Evolutionary conservation across 2,329 filamentous ascomycete species (phyloP).

Genomic region (Aspergillus bombycis): DNA sequence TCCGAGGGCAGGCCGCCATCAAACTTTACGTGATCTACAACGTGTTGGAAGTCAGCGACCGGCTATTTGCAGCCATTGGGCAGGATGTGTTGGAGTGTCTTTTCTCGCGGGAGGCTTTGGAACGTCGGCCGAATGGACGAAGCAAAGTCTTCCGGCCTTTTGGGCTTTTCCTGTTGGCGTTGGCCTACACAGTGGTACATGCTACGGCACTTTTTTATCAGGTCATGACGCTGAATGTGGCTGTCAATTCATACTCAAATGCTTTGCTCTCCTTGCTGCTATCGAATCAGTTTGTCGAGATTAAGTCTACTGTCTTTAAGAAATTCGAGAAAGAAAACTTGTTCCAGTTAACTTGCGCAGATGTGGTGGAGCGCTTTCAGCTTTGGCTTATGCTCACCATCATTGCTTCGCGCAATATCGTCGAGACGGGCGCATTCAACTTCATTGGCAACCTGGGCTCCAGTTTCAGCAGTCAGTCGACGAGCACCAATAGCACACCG

Average conservation of each 20-base stretch:
- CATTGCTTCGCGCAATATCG: slow-evolving; percentile 92
- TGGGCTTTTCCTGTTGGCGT: slow-evolving; percentile 84
- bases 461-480: slow-evolving; percentile 34
- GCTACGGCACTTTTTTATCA: slow-evolving; percentile 92
- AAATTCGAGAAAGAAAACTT: slow-evolving; percentile 97
- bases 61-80: slow-evolving; percentile 84
- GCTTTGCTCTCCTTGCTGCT: slow-evolving; percentile 87
- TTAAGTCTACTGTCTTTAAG: slow-evolving; percentile 98
- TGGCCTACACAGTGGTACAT: slow-evolving; percentile 86
- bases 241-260: slow-evolving; percentile 98
- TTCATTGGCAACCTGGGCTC: slow-evolving; percentile 44
- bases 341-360: slow-evolving; percentile 94
- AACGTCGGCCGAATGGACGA: slow-evolving; percentile 81
- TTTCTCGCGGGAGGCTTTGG: slow-evolving; percentile 89
- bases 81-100: slow-evolving; percentile 96
- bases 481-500: slow-evolving; percentile 51
- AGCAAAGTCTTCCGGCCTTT: slow-evolving; percentile 88
- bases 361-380: slow-evolving; percentile 96
- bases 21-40: slow-evolving; percentile 99
- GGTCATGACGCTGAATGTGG: slow-evolving; percentile 95
- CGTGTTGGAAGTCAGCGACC: slow-evolving; percentile 86
- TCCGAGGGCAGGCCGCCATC: slow-evolving; percentile 93
- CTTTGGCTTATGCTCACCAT: slow-evolving; percentile 97
- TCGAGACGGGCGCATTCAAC: slow-evolving; percentile 87
- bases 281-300: slow-evolving; percentile 98